Percentiles rank a stretch among this genome's conserved stretches.
Conservation (phyloP, 768 basidiomycete genomes). For the Phaeotremella skinneri region DNA sequence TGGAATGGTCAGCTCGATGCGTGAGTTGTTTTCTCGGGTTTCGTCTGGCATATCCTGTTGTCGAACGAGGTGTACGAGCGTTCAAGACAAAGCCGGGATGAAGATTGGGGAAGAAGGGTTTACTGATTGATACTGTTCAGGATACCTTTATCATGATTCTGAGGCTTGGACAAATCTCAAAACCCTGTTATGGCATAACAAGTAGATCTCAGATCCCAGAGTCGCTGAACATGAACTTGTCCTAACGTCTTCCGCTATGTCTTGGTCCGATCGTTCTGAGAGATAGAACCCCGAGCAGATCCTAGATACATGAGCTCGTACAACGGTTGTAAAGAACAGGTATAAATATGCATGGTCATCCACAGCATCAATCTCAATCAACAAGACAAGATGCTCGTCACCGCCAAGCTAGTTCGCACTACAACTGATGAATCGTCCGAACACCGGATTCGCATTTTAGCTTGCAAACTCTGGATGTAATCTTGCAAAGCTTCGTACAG, state of each 20-base stretch:
- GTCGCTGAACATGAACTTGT: too few species aligned
- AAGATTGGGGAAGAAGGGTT: neutral
- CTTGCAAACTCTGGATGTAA: conserved; percentile 4
- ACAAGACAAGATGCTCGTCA: too few species aligned
- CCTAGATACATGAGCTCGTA: too few species aligned
- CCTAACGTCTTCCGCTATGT: too few species aligned
- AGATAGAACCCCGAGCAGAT: too few species aligned
- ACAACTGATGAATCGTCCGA: too few species aligned
- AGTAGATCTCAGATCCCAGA: too few species aligned
- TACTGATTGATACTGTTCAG: conserved; percentile 15
- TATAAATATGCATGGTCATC: conserved; percentile 5
- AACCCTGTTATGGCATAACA: conserved; percentile 90
- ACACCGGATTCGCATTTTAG: neutral
- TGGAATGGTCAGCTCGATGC: conserved; percentile 95
- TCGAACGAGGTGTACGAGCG: too few species aligned
- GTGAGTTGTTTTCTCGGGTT: conserved; percentile 31
- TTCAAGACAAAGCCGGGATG: neutral
- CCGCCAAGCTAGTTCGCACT: too few species aligned
- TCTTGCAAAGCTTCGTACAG: conserved; percentile 12
- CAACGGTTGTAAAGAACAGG: neutral
- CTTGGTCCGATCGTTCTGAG: too few species aligned
- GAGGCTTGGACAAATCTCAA: conserved; percentile 76
- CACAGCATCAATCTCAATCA: too few species aligned
- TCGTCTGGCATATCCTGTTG: too few species aligned
- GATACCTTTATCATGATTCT: conserved; percentile 88